Evolutionary conservation across 2,329 filamentous ascomycete species (phyloP).

Genomic region (Sporothrix sp.): DNA sequence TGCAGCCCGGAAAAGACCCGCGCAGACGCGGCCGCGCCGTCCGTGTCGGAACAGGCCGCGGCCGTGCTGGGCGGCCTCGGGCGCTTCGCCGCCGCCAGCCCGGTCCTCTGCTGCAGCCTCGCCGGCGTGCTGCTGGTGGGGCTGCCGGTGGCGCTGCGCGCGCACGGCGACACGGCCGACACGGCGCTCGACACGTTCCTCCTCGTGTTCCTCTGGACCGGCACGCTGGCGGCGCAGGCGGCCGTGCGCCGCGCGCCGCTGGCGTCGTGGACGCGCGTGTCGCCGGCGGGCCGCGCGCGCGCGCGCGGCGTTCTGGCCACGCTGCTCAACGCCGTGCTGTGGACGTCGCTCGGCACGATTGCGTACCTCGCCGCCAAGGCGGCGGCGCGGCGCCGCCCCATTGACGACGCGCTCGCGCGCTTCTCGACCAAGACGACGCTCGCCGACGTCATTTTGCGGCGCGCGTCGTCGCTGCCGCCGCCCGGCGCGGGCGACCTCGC

Average conservation of each 20-base stretch:
- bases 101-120: constrained; percentile 25
- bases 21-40: neutral
- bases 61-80: neutral
- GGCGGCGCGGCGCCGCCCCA: constrained; percentile 16
- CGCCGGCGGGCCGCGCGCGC: constrained; percentile 5
- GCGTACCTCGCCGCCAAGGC: constrained; percentile 35
- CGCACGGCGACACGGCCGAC: constrained; percentile 26
- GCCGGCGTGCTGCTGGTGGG: constrained; percentile 29
- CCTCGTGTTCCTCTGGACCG: constrained; percentile 41
- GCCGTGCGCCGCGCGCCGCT: constrained; percentile 23
- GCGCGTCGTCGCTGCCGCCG: neutral
- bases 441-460: constrained; percentile 19
- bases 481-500: constrained; percentile 31
- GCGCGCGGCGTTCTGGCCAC: constrained; percentile 28
- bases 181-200: constrained; percentile 39
- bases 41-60: neutral
- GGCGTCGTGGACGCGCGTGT: neutral
- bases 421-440: constrained; percentile 26
- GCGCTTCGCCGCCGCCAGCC: constrained; percentile 17
- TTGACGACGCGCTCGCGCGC: constrained; percentile 19
- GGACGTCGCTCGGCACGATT: constrained; percentile 35
- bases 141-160: constrained; percentile 29
- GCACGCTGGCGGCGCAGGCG: constrained; percentile 30
- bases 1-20: no score
- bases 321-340: constrained; percentile 38